Percentiles rank a stretch among this genome's conserved stretches.
These are phyloP conservation scores for Arthrobotrys musiformis DNA, from an alignment of 2,329 filamentous ascomycete species.

Conservation along the genomic window DNA sequence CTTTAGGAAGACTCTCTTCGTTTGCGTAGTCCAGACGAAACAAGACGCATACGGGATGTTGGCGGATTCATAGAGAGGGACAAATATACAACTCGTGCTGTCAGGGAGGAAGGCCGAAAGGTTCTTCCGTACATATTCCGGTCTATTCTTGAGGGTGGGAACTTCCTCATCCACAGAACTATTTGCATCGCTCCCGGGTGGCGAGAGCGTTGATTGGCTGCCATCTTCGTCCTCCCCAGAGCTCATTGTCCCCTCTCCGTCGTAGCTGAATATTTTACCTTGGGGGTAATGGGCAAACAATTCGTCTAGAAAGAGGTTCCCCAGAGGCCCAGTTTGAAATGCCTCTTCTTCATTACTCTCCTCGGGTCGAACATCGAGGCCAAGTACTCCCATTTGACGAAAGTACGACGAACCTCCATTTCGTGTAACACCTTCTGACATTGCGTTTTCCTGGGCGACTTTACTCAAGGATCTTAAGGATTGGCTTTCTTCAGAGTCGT, in stretches of 20 bases:
- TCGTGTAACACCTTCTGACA: conserved; percentile 11
- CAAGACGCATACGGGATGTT: conserved; percentile 64
- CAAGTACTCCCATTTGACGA: conserved; percentile 37
- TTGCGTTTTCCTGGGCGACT: not conserved
- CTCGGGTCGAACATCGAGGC: conserved; percentile 20
- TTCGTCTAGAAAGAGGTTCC: conserved; percentile 33
- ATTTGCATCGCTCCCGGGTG: conserved; percentile 35
- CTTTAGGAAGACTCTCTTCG: conserved; percentile 64
- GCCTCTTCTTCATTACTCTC: not conserved
- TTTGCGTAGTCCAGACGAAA: conserved; percentile 66
- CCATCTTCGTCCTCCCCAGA: conserved; percentile 38
- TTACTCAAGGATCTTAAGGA: conserved; percentile 18
- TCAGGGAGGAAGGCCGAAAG: conserved; percentile 56
- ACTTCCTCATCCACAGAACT: conserved; percentile 35
- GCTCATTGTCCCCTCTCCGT: conserved; percentile 24
- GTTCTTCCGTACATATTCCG: conserved; percentile 36
- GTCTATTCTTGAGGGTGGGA: conserved; percentile 22
- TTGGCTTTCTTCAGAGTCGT: conserved; percentile 35
- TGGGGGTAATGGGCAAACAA: conserved; percentile 23
- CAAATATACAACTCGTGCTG: conserved; percentile 56
- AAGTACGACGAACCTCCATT: conserved; percentile 25
- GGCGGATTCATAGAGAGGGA: conserved; percentile 58
- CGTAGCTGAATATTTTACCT: conserved; percentile 47
- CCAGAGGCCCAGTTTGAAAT: conserved; percentile 17
- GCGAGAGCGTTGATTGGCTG: conserved; percentile 18